Evolutionary conservation across 1,284 basidiomycete genomes (phyloP).

Genomic region (Tilletia walkeri): DNA sequence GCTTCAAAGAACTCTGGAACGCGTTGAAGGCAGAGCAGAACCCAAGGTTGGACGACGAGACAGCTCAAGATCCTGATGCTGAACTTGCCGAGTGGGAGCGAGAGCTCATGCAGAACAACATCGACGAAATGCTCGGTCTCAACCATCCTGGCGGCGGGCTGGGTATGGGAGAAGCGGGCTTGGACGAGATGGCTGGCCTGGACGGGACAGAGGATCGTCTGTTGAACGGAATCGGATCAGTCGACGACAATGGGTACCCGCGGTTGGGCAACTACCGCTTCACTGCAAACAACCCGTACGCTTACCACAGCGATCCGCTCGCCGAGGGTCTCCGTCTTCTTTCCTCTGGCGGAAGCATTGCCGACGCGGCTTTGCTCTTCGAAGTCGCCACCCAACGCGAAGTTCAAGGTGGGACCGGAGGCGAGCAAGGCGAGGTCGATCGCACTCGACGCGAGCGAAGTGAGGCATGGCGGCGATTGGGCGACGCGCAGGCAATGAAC

Average conservation of each 20-base stretch:
- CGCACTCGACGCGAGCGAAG: conserved; percentile 58
- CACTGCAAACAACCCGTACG: conserved; percentile 65
- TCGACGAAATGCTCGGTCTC: conserved; percentile 61
- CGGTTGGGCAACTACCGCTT: conserved; percentile 45
- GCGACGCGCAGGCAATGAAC: conserved; percentile 93
- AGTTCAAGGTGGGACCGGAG: conserved; percentile 30
- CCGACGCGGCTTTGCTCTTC: conserved; percentile 77
- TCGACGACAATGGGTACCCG: conserved; percentile 49
- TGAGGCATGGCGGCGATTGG: conserved; percentile 89
- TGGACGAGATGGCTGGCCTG: conserved; percentile 43
- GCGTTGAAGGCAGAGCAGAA: conserved; percentile 31
- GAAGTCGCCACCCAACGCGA: conserved; percentile 69
- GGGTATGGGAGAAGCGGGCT: conserved; percentile 36
- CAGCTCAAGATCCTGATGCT: conserved; percentile 37
- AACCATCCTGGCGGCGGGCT: conserved; percentile 51
- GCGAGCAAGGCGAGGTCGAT: conserved; percentile 65
- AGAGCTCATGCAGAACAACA: conserved; percentile 59
- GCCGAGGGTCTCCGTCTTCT: conserved; percentile 66
- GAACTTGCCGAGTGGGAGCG: conserved; percentile 70
- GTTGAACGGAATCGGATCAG: conserved; percentile 40
- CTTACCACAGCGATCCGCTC: conserved; percentile 61
- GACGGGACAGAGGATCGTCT: conserved; percentile 49
- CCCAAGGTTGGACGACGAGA: conserved; percentile 28
- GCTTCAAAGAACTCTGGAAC: conserved; percentile 54
- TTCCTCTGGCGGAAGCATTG: conserved; percentile 73